Percentiles rank a stretch among this genome's conserved stretches.
Evolutionary conservation across 1,139 yeast species (phyloP).

Genomic region (Lodderomyces pseudojiufengensis): DNA sequence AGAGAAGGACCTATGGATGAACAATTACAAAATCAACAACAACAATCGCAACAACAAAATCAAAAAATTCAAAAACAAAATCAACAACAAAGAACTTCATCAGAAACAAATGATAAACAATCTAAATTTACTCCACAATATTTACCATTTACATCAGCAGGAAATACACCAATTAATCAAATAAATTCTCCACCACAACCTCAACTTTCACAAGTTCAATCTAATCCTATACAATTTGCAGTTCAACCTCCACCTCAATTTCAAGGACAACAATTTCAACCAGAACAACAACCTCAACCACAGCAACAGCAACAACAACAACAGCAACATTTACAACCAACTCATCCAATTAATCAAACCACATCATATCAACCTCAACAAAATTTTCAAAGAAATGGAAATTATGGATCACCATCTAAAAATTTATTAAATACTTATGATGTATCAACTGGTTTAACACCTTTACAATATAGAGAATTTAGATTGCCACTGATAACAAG

Average conservation of each 20-base stretch:
- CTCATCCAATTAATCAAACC: background rate
- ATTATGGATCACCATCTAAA: too few species aligned
- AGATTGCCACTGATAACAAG: slow-evolving; percentile 2
- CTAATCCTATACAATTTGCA: background rate
- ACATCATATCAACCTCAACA: slow-evolving; percentile 11
- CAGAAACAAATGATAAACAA: slow-evolving; percentile 2
- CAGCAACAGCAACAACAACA: background rate
- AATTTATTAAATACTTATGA: too few species aligned
- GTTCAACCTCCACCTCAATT: background rate
- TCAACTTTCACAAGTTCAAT: background rate
- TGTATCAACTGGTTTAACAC: too few species aligned
- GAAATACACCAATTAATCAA: slow-evolving; percentile 8
- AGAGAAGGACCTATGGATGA: slow-evolving; percentile 10
- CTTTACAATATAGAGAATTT: background rate
- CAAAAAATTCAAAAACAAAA: background rate
- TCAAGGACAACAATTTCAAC: background rate
- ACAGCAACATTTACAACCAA: background rate
- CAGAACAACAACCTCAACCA: slow-evolving; percentile 1
- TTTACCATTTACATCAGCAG: slow-evolving; percentile 11
- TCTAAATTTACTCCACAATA: background rate
- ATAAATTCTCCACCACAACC: background rate
- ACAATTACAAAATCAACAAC: too few species aligned
- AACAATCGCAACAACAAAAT: background rate
- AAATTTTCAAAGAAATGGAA: too few species aligned
- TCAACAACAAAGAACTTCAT: slow-evolving; percentile 1